These are phyloP conservation scores for Dryadomyces sulphureus DNA, from an alignment of 2,329 filamentous ascomycete species.

Conservation along the genomic window DNA sequence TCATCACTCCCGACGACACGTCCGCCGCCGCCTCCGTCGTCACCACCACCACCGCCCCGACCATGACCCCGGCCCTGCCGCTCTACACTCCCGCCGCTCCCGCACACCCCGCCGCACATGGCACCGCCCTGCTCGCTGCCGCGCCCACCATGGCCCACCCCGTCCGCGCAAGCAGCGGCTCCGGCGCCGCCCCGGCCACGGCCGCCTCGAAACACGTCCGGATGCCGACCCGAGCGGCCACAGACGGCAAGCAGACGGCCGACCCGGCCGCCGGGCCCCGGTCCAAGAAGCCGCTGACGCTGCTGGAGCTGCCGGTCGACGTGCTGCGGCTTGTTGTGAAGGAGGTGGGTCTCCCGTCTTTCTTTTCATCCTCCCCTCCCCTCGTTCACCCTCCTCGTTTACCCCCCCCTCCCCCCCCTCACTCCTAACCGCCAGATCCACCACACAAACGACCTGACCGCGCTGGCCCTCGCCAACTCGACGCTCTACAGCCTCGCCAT, in stretches of 20 bases:
- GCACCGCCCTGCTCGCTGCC: neutral
- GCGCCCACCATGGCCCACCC: neutral
- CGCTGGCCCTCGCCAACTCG: slow-evolving; percentile 64
- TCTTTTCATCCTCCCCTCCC: neutral
- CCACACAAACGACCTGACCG: slow-evolving; percentile 68
- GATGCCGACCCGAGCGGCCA: slow-evolving; percentile 9
- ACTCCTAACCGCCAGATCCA: slow-evolving; percentile 40
- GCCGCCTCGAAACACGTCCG: slow-evolving; percentile 2
- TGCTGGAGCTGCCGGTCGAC: slow-evolving; percentile 66
- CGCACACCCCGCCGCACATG: neutral
- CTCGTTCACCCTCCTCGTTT: neutral
- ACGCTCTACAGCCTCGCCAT: slow-evolving; percentile 61
- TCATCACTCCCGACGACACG: neutral
- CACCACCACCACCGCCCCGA: slow-evolving; percentile 3
- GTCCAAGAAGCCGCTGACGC: slow-evolving; percentile 40
- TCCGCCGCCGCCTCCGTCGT: neutral
- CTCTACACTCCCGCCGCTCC: neutral
- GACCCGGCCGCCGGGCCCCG: slow-evolving; percentile 48
- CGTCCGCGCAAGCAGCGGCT: slow-evolving; percentile 1
- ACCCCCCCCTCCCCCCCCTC: neutral
- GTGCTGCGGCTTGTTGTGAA: slow-evolving; percentile 66
- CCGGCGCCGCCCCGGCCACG: too few relatives aligned
- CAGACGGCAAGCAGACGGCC: slow-evolving; percentile 43
- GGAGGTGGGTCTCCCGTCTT: slow-evolving; percentile 37
- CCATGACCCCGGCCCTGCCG: slow-evolving; percentile 6